These are phyloP conservation scores for Oryza brachyantha DNA, from an alignment of 176 grass and related monocot genomes.

Conservation along the genomic window DNA sequence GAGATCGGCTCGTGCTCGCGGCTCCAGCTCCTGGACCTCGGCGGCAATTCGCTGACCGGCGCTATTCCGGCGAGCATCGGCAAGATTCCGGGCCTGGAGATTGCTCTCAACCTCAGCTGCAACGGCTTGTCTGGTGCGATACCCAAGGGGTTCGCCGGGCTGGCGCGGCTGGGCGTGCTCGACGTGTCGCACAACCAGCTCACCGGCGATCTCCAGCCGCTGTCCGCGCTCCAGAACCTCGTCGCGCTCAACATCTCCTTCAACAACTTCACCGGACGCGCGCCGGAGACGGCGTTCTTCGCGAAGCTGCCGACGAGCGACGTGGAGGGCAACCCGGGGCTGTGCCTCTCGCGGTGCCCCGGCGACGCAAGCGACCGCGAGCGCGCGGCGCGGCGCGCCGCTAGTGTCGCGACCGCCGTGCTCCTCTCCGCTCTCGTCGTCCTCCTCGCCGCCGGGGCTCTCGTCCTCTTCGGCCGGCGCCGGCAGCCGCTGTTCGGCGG, in stretches of 20 bases:
- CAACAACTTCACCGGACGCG: conserved; percentile 57
- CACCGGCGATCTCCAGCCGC: conserved; percentile 49
- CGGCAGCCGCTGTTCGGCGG: not conserved
- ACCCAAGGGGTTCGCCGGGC: conserved; percentile 49
- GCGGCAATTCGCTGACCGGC: conserved; percentile 65
- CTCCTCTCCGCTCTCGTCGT: conserved; percentile 53
- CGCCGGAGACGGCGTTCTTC: conserved; percentile 71
- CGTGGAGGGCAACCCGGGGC: conserved; percentile 67
- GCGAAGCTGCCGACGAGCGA: conserved; percentile 69
- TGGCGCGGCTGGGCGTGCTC: conserved; percentile 46
- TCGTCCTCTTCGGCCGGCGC: conserved; percentile 30
- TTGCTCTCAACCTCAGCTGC: conserved; percentile 70
- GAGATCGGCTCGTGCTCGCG: conserved; percentile 67
- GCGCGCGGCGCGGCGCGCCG: conserved; percentile 25
- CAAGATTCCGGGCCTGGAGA: conserved; percentile 76
- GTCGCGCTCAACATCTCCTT: conserved; percentile 65
- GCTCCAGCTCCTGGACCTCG: conserved; percentile 78
- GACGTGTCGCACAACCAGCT: conserved; percentile 70
- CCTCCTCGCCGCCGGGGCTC: conserved; percentile 33
- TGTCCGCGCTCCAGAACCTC: conserved; percentile 56
- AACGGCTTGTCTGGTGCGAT: conserved; percentile 61
- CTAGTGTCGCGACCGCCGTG: conserved; percentile 43
- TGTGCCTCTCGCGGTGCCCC: conserved; percentile 68
- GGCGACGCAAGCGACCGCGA: conserved; percentile 29
- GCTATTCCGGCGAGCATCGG: conserved; percentile 60